A percentile compares a stretch with the other conserved stretches of the same genome.
Conservation (phyloP, 257 asterid species). For the Capsicum chinense region DNA sequence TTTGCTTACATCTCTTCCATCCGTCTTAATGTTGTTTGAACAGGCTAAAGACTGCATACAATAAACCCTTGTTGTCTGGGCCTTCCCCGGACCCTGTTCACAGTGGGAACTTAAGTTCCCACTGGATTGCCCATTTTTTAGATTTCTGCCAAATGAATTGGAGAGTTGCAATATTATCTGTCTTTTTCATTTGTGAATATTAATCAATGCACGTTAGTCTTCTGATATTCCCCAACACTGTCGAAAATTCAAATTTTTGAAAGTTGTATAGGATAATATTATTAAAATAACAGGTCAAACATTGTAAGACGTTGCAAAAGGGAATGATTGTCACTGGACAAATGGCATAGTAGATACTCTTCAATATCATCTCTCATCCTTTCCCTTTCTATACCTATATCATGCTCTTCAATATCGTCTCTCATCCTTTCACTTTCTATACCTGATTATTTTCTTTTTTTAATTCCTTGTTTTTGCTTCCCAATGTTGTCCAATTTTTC, state of each 20-base stretch:
- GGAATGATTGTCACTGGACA: not conserved
- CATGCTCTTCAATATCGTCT: not conserved
- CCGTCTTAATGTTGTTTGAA: not conserved
- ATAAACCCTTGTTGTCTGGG: too few relatives aligned
- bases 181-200: not conserved
- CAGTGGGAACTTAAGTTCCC: too few relatives aligned
- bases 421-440: slow-evolving; percentile 15
- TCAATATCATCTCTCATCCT: not conserved
- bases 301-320: not conserved
- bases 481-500: not conserved
- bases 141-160: not conserved
- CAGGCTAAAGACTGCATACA: not conserved
- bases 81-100: too few relatives aligned
- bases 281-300: not conserved
- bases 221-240: not conserved
- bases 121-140: not conserved
- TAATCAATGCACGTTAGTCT: not conserved
- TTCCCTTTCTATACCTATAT: too few relatives aligned
- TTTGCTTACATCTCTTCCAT: slow-evolving; percentile 10
- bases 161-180: not conserved
- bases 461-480: not conserved
- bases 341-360: not conserved
- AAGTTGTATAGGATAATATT: not conserved
- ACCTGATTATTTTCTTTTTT: slow-evolving; percentile 3
- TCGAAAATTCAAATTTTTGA: not conserved